Percentiles rank a stretch among this genome's conserved stretches.
Evolutionary conservation across 1,284 basidiomycete genomes (phyloP).

Genomic region (Lignosus rhinocerotis): DNA sequence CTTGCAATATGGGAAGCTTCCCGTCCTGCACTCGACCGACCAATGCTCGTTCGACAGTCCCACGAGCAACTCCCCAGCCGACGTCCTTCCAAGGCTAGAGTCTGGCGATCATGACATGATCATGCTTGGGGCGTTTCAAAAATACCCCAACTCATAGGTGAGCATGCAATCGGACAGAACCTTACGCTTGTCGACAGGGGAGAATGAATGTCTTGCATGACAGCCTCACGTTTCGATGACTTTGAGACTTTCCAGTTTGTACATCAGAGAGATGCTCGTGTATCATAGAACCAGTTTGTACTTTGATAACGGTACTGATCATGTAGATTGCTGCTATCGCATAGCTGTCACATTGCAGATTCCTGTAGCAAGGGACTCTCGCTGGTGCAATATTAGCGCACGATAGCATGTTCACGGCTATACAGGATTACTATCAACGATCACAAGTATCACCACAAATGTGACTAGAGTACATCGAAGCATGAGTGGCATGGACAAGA

Average conservation of each 20-base stretch:
- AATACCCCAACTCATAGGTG: too few species aligned
- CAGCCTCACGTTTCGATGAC: not conserved
- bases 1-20: not conserved
- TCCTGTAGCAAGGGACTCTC: too few species aligned
- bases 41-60: not conserved
- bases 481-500: not conserved
- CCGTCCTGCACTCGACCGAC: not conserved
- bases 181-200: not conserved
- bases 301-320: too few species aligned
- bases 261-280: not conserved
- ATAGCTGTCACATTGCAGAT: too few species aligned
- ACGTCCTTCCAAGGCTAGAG: not conserved
- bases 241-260: not conserved
- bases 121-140: too few species aligned
- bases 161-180: too few species aligned
- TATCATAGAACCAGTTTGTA: not conserved
- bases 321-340: too few species aligned
- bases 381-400: too few species aligned
- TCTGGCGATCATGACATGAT: not conserved
- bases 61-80: not conserved
- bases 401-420: too few species aligned
- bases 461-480: not conserved
- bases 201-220: not conserved
- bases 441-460: not conserved
- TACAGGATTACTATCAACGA: not conserved